Percentiles rank a stretch among this genome's conserved stretches.
phyloP scores from a whole-genome alignment of 176 grass and related monocot genomes.

The Metroxylon sagu region DNA sequence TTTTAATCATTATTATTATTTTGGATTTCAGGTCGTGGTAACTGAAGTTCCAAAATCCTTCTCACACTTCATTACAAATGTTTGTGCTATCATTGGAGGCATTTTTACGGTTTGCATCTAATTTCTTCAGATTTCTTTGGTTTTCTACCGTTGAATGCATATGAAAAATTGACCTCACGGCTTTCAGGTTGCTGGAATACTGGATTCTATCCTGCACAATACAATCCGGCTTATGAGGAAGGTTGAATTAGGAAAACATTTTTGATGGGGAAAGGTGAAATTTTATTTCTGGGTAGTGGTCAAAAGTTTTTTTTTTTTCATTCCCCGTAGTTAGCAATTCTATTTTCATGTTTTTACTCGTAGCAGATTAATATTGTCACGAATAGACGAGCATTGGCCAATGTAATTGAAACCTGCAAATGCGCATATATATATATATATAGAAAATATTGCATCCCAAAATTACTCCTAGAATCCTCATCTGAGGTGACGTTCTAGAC shows the following conservation, averaged over 20 bases:
- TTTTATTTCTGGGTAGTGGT: neutral
- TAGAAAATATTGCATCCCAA: too few relatives aligned
- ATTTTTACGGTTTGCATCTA: constrained; percentile 70
- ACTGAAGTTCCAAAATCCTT: constrained; percentile 82
- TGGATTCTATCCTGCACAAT: constrained; percentile 95
- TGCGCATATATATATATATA: too few relatives aligned
- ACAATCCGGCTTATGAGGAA: constrained; percentile 83
- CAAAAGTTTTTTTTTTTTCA: too few relatives aligned
- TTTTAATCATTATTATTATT: too few relatives aligned
- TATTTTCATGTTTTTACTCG: too few relatives aligned
- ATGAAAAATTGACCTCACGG: constrained; percentile 7
- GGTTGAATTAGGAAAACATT: constrained; percentile 83
- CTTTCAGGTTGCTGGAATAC: constrained; percentile 86
- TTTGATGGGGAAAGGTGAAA: constrained; percentile 27
- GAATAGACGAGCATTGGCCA: too few relatives aligned
- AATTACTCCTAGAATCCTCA: too few relatives aligned
- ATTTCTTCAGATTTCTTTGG: neutral
- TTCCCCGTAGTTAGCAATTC: too few relatives aligned
- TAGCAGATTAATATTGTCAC: too few relatives aligned
- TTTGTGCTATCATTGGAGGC: constrained; percentile 95
- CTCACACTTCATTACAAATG: constrained; percentile 95
- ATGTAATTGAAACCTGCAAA: too few relatives aligned
- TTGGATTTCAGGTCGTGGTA: constrained; percentile 71
- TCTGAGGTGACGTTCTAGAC: too few relatives aligned
- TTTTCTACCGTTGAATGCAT: neutral